Percentiles rank a stretch among this genome's conserved stretches.
Evolutionary conservation across 2,329 filamentous ascomycete species (phyloP).

Genomic region (Sclerotinia minor): DNA sequence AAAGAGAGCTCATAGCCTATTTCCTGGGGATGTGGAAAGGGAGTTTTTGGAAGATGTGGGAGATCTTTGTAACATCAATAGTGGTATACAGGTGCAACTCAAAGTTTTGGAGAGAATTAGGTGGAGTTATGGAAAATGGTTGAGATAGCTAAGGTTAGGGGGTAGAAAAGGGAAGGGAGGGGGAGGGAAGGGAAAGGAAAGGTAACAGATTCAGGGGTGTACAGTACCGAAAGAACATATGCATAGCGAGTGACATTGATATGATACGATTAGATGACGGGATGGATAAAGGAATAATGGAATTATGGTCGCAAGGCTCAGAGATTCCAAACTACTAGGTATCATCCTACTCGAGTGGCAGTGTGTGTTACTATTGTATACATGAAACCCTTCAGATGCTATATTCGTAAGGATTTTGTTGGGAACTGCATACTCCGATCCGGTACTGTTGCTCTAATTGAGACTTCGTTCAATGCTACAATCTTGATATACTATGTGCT

Average conservation of each 20-base stretch:
- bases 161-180: too few species aligned
- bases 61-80: slow-evolving; percentile 78
- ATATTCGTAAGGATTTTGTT: background rate
- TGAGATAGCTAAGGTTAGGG: slow-evolving; percentile 41
- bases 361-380: background rate
- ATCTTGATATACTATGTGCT: background rate
- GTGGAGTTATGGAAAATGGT: slow-evolving; percentile 86
- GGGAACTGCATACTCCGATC: background rate
- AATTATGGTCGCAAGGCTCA: slow-evolving; percentile 12
- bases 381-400: background rate
- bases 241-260: slow-evolving; percentile 5
- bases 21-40: slow-evolving; percentile 73
- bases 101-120: slow-evolving; percentile 79
- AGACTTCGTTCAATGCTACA: background rate
- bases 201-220: background rate
- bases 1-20: slow-evolving; percentile 62
- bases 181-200: background rate
- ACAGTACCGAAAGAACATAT: slow-evolving; percentile 12
- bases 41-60: slow-evolving; percentile 89
- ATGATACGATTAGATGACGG: slow-evolving; percentile 14
- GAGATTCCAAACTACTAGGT: background rate
- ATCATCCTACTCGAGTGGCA: background rate
- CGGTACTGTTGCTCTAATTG: too few species aligned
- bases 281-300: slow-evolving; percentile 1
- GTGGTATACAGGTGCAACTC: slow-evolving; percentile 74